Evolutionary conservation across 169 alveolate genomes (phyloP).

Genomic region (Plasmodium vivax): DNA sequence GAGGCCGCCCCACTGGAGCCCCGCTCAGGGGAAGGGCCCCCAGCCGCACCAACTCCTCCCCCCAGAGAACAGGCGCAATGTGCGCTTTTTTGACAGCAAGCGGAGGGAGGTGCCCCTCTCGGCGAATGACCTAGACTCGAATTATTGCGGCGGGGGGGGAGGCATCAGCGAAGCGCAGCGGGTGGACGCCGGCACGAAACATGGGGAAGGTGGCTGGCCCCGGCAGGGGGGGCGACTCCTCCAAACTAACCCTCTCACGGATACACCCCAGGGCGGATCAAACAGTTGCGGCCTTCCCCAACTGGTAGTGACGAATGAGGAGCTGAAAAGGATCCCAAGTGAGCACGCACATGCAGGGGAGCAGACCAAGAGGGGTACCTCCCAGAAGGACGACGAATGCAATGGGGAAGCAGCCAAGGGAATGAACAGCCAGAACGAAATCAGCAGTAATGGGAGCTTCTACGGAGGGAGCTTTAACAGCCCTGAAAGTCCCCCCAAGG

Average conservation of each 20-base stretch:
- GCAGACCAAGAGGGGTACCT: neutral
- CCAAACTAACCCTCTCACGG: neutral
- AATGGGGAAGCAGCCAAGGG: neutral
- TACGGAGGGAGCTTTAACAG: neutral
- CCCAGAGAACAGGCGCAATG: slow-evolving; percentile 8
- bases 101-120: neutral
- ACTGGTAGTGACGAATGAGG: neutral
- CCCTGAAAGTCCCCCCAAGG: neutral
- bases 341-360: neutral
- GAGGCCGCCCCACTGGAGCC: neutral
- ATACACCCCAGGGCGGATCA: neutral
- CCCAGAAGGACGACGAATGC: neutral
- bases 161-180: neutral
- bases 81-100: slow-evolving; percentile 28
- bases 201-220: neutral
- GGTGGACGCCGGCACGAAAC: neutral
- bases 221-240: neutral
- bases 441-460: neutral
- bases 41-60: neutral
- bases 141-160: slow-evolving; percentile 12
- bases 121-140: slow-evolving; percentile 20
- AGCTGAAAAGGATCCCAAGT: neutral
- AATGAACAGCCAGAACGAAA: neutral
- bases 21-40: neutral
- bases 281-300: neutral